These are phyloP conservation scores for Rhododendron ferrugineum DNA, from an alignment of 148 eudicot genomes.

Conservation along the genomic window DNA sequence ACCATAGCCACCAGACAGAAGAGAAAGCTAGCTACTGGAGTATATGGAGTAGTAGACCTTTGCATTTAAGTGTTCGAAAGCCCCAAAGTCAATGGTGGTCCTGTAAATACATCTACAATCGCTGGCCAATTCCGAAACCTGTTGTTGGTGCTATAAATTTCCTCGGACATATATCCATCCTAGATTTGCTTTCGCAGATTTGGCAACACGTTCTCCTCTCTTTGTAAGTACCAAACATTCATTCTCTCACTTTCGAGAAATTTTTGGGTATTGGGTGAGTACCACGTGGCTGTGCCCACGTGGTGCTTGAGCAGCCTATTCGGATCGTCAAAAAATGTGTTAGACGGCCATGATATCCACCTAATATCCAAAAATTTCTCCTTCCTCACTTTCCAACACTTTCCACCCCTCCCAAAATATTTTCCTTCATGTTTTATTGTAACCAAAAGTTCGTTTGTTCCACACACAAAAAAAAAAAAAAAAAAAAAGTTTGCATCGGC, in stretches of 20 bases:
- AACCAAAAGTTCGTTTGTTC: neutral
- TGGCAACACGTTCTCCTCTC: neutral
- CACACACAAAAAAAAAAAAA: too few relatives aligned
- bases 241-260: neutral
- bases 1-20: neutral
- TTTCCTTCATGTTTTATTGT: neutral
- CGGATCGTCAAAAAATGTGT: too few relatives aligned
- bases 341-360: too few relatives aligned
- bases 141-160: neutral
- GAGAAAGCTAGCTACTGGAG: neutral
- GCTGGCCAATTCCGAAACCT: neutral
- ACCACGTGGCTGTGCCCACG: too few relatives aligned
- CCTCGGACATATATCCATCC: neutral
- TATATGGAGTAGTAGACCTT: neutral
- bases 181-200: constrained; percentile 5
- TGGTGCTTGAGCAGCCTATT: too few relatives aligned
- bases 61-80: neutral
- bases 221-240: neutral
- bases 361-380: too few relatives aligned
- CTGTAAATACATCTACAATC: neutral
- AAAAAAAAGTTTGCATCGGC: neutral
- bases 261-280: too few relatives aligned
- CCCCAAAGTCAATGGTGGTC: constrained; percentile 6
- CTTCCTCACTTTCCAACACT: neutral
- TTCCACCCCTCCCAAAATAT: neutral